These are phyloP conservation scores for Elasticomyces elasticus DNA, from an alignment of 495 filamentous ascomycete genomes.

Conservation along the genomic window DNA sequence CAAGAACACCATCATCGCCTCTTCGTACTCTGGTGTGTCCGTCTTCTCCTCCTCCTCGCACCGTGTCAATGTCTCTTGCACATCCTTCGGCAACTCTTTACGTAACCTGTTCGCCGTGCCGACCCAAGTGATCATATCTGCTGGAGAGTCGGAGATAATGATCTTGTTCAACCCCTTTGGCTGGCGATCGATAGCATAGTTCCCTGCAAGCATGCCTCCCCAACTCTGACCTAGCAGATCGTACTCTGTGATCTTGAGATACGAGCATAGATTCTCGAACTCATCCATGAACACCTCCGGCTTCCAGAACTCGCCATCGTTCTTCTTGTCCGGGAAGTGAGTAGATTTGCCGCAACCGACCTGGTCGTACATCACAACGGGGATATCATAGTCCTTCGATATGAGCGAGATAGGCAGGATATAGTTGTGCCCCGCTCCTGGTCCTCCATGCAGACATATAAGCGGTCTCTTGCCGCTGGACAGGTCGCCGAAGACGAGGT, in stretches of 20 bases:
- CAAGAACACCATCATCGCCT: conserved; percentile 37
- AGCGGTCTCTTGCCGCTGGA: conserved; percentile 26
- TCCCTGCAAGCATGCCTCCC: conserved; percentile 42
- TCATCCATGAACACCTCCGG: conserved; percentile 39
- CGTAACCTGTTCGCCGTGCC: conserved; percentile 27
- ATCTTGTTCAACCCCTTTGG: conserved; percentile 35
- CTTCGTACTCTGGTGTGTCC: conserved; percentile 38
- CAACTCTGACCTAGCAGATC: conserved; percentile 41
- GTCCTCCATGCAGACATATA: conserved; percentile 40
- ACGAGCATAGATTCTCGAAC: conserved; percentile 39
- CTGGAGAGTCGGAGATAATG: conserved; percentile 35
- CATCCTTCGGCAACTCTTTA: conserved; percentile 33
- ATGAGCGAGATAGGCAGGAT: conserved; percentile 34
- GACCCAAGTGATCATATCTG: conserved; percentile 30
- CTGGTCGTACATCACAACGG: conserved; percentile 47
- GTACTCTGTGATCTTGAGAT: conserved; percentile 35
- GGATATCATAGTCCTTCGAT: conserved; percentile 26
- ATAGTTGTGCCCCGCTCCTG: conserved; percentile 38
- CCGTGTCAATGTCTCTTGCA: conserved; percentile 34
- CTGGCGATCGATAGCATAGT: conserved; percentile 28
- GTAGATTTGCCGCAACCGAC: conserved; percentile 41
- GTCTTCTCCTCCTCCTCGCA: conserved; percentile 32
- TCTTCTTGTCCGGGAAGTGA: conserved; percentile 34
- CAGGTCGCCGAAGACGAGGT: conserved; percentile 17
- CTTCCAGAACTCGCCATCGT: conserved; percentile 40